These are phyloP conservation scores for Colletotrichum sp. DNA, from an alignment of 2,329 filamentous ascomycete species.

Conservation along the genomic window DNA sequence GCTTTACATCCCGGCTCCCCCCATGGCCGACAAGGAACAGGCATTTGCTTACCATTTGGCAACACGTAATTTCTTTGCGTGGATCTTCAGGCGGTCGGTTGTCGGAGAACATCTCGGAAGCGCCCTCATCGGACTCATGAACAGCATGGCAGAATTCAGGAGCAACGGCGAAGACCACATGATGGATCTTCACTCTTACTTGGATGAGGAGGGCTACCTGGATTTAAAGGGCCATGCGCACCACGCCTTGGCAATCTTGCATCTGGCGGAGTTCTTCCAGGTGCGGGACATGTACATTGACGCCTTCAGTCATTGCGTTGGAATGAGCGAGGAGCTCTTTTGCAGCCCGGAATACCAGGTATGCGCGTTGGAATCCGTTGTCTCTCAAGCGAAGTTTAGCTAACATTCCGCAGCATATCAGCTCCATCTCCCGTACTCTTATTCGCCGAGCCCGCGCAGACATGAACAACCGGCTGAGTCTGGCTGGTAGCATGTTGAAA, in stretches of 20 bases:
- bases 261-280: constrained; percentile 70
- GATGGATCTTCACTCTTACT: constrained; percentile 67
- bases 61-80: constrained; percentile 79
- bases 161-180: constrained; percentile 59
- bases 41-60: constrained; percentile 69
- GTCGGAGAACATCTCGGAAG: constrained; percentile 71
- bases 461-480: constrained; percentile 67
- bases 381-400: neutral
- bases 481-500: constrained; percentile 63
- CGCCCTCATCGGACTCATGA: constrained; percentile 68
- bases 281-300: constrained; percentile 71
- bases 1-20: constrained; percentile 73
- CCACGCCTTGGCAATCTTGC: constrained; percentile 71
- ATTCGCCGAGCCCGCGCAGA: constrained; percentile 67
- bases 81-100: constrained; percentile 67
- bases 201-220: constrained; percentile 73
- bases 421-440: constrained; percentile 63
- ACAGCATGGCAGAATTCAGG: constrained; percentile 69
- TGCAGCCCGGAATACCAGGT: constrained; percentile 66
- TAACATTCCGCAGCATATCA: constrained; percentile 47
- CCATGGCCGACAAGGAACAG: constrained; percentile 55
- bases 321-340: constrained; percentile 71
- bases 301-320: constrained; percentile 79
- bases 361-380: constrained; percentile 30
- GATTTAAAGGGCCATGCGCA: constrained; percentile 69